Percentiles rank a stretch among this genome's conserved stretches.
Evolutionary conservation across 2,329 filamentous ascomycete species (phyloP).

Genomic region (Botrytis fragariae): DNA sequence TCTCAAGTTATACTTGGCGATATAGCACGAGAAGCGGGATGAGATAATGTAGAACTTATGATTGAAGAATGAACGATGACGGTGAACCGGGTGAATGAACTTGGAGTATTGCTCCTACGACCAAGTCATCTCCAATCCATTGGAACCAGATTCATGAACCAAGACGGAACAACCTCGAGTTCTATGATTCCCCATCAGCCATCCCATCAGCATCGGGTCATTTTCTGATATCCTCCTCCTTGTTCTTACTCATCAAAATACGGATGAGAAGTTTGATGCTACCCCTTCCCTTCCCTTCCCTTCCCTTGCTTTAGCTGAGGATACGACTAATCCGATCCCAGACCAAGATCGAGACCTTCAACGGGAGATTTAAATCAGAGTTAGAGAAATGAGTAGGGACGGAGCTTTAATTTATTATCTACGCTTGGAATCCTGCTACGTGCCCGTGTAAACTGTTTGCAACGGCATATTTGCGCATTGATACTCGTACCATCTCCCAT

Average conservation of each 20-base stretch:
- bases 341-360: not conserved
- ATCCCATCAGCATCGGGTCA: not conserved
- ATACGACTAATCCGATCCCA: not conserved
- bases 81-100: not conserved
- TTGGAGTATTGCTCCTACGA: not conserved
- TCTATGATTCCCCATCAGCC: not conserved
- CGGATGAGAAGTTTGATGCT: not conserved
- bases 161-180: not conserved
- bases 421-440: not conserved
- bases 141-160: not conserved
- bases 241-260: not conserved
- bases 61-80: not conserved
- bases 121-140: not conserved
- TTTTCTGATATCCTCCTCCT: slow-evolving; percentile 2
- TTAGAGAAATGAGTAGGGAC: not conserved
- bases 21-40: not conserved
- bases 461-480: not conserved
- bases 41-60: not conserved
- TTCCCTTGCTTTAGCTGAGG: not conserved
- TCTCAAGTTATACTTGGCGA: not conserved
- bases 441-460: not conserved
- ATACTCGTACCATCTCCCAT: not conserved
- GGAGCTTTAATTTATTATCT: not conserved
- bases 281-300: not conserved
- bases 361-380: not conserved